A percentile compares a stretch with the other conserved stretches of the same genome.
Evolutionary conservation across 768 basidiomycete genomes (phyloP).

Genomic region (Dictyophora rubrovolvata): DNA sequence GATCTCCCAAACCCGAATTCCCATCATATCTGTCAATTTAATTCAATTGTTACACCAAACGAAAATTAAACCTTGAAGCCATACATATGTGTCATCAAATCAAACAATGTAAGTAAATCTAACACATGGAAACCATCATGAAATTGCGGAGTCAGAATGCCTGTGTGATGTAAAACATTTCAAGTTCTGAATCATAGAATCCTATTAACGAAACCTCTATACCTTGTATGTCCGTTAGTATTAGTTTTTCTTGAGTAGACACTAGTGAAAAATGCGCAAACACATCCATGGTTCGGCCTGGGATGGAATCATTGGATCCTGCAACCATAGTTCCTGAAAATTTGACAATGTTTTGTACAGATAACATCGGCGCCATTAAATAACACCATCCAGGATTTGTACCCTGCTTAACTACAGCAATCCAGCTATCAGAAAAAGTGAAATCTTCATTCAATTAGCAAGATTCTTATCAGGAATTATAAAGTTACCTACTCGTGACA

Average conservation of each 20-base stretch:
- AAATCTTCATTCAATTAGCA: background rate
- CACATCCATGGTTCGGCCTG: background rate
- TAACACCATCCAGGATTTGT: background rate
- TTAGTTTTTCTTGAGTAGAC: background rate
- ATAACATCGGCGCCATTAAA: background rate
- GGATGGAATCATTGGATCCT: background rate
- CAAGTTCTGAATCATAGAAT: no score
- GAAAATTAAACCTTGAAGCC: background rate
- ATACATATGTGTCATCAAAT: background rate
- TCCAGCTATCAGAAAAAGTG: background rate
- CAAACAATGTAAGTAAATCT: background rate
- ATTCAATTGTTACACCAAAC: background rate
- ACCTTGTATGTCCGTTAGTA: background rate
- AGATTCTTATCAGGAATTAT: background rate
- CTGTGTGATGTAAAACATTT: background rate
- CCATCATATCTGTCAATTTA: background rate
- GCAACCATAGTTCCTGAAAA: background rate
- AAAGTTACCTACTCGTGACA: background rate
- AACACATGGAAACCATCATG: background rate
- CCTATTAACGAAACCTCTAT: background rate
- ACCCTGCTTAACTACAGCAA: background rate
- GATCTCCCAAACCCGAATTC: background rate
- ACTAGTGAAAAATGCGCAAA: background rate
- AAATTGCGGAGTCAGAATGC: background rate
- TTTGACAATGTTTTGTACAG: background rate